phyloP scores from a whole-genome alignment of 176 grass and related monocot species.

The Raddia guianensis region DNA sequence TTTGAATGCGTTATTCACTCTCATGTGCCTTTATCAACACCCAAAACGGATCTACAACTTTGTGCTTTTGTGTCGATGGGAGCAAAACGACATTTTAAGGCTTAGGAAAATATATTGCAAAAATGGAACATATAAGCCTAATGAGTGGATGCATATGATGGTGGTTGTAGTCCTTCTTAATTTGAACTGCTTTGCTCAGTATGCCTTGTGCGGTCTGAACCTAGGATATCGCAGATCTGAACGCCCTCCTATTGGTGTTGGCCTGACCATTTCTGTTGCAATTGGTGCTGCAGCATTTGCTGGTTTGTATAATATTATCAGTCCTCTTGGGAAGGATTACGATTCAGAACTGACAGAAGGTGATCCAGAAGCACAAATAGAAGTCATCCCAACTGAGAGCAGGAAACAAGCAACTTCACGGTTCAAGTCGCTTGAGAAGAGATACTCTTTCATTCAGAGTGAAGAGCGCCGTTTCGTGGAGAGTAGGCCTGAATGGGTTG shows the following conservation, averaged over 20 bases:
- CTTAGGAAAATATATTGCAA: constrained; percentile 93
- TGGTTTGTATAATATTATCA: constrained; percentile 65
- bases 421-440: constrained; percentile 42
- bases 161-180: constrained; percentile 76
- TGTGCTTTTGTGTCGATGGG: constrained; percentile 74
- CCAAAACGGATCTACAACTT: constrained; percentile 73
- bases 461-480: constrained; percentile 54
- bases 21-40: constrained; percentile 95
- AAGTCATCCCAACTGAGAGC: constrained; percentile 27
- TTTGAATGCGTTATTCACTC: constrained; percentile 90
- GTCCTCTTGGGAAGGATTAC: constrained; percentile 91
- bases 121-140: constrained; percentile 78
- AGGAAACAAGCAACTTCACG: constrained; percentile 29
- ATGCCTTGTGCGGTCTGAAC: constrained; percentile 79
- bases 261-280: constrained; percentile 61
- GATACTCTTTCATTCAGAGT: constrained; percentile 58
- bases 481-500: constrained; percentile 69
- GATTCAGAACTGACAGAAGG: constrained; percentile 34
- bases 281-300: constrained; percentile 65
- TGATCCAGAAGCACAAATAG: constrained; percentile 62
- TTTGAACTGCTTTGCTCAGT: constrained; percentile 85
- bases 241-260: constrained; percentile 70
- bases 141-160: constrained; percentile 94
- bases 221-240: constrained; percentile 69
- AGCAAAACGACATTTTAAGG: constrained; percentile 55